phyloP scores from a whole-genome alignment of 75 land plant genomes.

The Pseudotsuga menziesii region DNA sequence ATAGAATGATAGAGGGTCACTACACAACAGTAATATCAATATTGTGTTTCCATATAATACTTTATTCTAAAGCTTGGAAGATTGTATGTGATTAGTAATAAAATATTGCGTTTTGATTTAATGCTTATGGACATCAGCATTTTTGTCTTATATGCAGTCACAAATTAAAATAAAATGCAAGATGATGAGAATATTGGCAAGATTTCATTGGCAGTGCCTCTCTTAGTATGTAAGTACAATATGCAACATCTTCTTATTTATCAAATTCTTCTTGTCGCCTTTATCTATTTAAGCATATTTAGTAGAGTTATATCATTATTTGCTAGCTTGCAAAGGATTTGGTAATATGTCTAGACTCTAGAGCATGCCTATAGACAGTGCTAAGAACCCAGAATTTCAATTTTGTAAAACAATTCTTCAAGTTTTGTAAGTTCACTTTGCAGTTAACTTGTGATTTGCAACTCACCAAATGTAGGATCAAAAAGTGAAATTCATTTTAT shows the following conservation, averaged over 20 bases:
- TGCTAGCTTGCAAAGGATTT: not conserved
- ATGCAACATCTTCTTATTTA: not conserved
- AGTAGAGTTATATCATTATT: not conserved
- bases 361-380: not conserved
- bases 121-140: too few relatives aligned
- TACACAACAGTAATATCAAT: not conserved
- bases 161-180: slow-evolving; percentile 46
- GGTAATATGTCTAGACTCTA: not conserved
- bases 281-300: not conserved
- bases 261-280: not conserved
- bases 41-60: not conserved
- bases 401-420: not conserved
- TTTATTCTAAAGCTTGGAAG: not conserved
- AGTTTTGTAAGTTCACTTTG: not conserved
- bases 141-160: slow-evolving; percentile 15
- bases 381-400: not conserved
- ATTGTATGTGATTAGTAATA: not conserved
- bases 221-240: slow-evolving; percentile 35
- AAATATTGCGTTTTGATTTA: not conserved
- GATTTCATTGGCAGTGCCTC: slow-evolving; percentile 39
- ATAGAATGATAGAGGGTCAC: too few relatives aligned
- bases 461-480: too few relatives aligned
- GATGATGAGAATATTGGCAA: slow-evolving; percentile 50
- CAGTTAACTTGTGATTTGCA: too few relatives aligned
- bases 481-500: too few relatives aligned